A percentile compares a stretch with the other conserved stretches of the same genome.
These are phyloP conservation scores for Aeschynomene evenia DNA, from an alignment of 306 rosid species.

Conservation along the genomic window DNA sequence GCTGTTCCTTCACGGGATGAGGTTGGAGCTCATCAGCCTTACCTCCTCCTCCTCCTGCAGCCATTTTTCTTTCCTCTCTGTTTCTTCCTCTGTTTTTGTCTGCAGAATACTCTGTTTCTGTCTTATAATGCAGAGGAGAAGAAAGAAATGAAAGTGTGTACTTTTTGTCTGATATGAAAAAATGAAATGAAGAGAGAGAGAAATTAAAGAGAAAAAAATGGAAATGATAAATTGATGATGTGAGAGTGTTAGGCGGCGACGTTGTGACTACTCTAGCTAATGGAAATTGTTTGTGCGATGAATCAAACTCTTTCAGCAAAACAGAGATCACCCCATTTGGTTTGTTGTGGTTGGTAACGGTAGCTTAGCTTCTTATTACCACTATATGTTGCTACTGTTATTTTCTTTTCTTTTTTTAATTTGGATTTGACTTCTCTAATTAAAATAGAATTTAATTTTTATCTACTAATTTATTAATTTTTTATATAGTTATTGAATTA, in stretches of 20 bases:
- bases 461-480: too few relatives aligned
- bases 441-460: too few relatives aligned
- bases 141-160: neutral
- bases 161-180: neutral
- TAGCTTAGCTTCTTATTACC: conserved; percentile 22
- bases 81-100: neutral
- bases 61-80: conserved; percentile 4
- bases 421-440: too few relatives aligned
- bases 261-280: conserved; percentile 31
- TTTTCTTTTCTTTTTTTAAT: neutral
- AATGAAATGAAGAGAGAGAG: neutral
- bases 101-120: neutral
- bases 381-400: neutral
- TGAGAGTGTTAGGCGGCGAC: conserved; percentile 28
- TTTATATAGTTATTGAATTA: too few relatives aligned
- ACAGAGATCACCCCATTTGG: conserved; percentile 3
- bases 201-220: neutral
- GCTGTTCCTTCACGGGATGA: conserved; percentile 79
- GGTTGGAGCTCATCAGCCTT: conserved; percentile 65
- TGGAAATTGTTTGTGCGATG: neutral
- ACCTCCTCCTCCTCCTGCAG: conserved; percentile 36
- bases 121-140: conserved; percentile 15
- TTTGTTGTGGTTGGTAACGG: conserved; percentile 38
- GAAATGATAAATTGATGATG: neutral
- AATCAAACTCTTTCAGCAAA: neutral